Base-by-base conservation (phyloP, 441 rosid species). In the Populus hybrid region DNA sequence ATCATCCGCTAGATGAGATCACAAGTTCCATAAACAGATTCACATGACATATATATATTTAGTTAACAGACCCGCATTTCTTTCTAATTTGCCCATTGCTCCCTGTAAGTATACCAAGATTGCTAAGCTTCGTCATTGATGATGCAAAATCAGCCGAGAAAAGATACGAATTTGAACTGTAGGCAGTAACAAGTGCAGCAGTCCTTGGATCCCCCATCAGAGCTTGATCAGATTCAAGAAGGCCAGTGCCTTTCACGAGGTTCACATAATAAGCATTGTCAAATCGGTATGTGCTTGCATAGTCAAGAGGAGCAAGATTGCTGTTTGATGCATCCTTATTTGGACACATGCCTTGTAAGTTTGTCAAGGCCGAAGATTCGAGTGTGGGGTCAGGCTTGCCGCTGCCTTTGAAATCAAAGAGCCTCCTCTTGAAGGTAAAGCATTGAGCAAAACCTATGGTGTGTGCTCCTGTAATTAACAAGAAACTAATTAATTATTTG, bases 401-500 rank as follows among this genome's bases (percentile, higher is more conserved):
- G 2, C 92, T 82, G 57, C 93, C 95, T 23, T 80, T 81, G 86
- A 86, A 94, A 87, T 92, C 40, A 83, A 84, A 94, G 26, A 94
- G 89, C 77, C 97, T 85, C 63, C 83, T 83, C 87, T 94, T 94
- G 92, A 94, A 86, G 67, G 90, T 73, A 79, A 92, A 87, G 78
- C 98, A 94, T 68, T 92, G 97, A 34, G 97, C 98, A 85, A 77
- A 89, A 23, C 97, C 98, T 76, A 93, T 79, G 16, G 98, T 93
- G 82, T 93, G 98, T 32, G 92, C 97, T 78, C 94, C 95, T 93
- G 76, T 68, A 82, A 84, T 18, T 6, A 42, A 59, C n/a, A 46
- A 30, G 23, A 42, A n/a, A 46, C 18, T 32, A 11, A 16, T 12
- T 34, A 35, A 69, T 18, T n/a, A n/a, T 34, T n/a, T 9, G 10